phyloP scores from a whole-genome alignment of 495 filamentous ascomycete genomes.

The Penicillium canariense region DNA sequence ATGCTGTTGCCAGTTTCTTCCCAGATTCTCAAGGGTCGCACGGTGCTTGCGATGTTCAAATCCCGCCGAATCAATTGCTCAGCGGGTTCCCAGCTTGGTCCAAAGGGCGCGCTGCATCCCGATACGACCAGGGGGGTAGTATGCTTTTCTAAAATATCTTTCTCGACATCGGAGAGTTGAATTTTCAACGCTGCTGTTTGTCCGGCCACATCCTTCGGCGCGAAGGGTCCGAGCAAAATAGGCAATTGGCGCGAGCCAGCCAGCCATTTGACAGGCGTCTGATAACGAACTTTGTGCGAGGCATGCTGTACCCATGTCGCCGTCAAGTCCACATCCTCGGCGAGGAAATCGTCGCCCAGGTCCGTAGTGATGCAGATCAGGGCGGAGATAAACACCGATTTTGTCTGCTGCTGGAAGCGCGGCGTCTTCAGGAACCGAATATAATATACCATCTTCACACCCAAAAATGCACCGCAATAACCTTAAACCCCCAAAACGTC shows the following conservation, averaged over 20 bases:
- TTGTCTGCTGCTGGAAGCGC: conserved; percentile 41
- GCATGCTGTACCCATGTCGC: conserved; percentile 36
- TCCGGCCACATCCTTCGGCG: conserved; percentile 21
- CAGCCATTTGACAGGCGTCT: conserved; percentile 50
- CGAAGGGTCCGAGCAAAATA: conserved; percentile 36
- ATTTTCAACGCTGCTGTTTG: conserved; percentile 29
- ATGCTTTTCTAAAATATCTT: conserved; percentile 21
- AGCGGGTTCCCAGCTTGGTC: conserved; percentile 32
- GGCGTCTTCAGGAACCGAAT: conserved; percentile 72
- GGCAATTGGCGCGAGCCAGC: conserved; percentile 51
- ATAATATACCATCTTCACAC: conserved; percentile 61
- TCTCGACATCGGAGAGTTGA: not conserved
- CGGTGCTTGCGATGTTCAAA: conserved; percentile 32
- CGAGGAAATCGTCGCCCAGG: conserved; percentile 81
- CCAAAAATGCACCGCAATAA: not conserved
- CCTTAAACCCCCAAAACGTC: not conserved
- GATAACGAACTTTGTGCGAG: conserved; percentile 39
- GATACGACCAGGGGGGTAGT: conserved; percentile 49
- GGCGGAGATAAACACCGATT: conserved; percentile 42
- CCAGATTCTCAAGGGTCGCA: conserved; percentile 52
- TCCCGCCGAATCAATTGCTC: conserved; percentile 55
- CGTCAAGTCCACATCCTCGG: conserved; percentile 56
- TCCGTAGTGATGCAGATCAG: conserved; percentile 86
- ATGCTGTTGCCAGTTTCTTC: conserved; percentile 97
- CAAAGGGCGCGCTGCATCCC: conserved; percentile 54